phyloP scores from a whole-genome alignment of 176 grass and related monocot species.

The Tuctoria greenei region DNA sequence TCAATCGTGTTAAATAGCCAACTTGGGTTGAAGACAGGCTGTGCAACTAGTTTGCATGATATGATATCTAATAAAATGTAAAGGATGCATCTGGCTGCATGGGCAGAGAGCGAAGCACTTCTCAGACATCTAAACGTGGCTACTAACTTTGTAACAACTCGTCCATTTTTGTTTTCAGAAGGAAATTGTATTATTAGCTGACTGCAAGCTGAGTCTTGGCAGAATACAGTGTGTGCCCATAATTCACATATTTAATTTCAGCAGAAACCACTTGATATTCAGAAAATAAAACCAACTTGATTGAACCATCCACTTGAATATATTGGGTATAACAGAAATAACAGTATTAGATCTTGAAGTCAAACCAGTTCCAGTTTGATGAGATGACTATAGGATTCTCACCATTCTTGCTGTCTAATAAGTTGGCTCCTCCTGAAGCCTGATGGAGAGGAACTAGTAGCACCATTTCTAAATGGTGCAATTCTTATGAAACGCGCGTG shows the following conservation, averaged over 20 bases:
- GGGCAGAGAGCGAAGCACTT: background rate
- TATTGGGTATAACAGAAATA: background rate
- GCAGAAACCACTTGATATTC: background rate
- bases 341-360: constrained; percentile 12
- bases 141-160: background rate
- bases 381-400: constrained; percentile 16
- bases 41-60: background rate
- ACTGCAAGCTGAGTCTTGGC: background rate
- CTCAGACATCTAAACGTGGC: background rate
- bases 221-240: background rate
- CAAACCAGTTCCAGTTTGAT: constrained; percentile 31
- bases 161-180: too few relatives aligned
- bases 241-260: constrained; percentile 10
- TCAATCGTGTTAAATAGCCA: background rate
- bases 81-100: too few relatives aligned
- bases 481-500: constrained; percentile 24
- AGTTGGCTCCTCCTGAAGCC: constrained; percentile 2
- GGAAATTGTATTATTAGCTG: background rate
- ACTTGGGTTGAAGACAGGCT: too few relatives aligned
- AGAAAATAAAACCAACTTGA: constrained; percentile 12
- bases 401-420: background rate
- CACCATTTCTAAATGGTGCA: constrained; percentile 15
- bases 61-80: background rate
- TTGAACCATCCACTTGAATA: constrained; percentile 19
- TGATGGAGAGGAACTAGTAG: background rate